Evolutionary conservation across 352 stramenopile species (phyloP).

Genomic region (Phytophthora lateralis): DNA sequence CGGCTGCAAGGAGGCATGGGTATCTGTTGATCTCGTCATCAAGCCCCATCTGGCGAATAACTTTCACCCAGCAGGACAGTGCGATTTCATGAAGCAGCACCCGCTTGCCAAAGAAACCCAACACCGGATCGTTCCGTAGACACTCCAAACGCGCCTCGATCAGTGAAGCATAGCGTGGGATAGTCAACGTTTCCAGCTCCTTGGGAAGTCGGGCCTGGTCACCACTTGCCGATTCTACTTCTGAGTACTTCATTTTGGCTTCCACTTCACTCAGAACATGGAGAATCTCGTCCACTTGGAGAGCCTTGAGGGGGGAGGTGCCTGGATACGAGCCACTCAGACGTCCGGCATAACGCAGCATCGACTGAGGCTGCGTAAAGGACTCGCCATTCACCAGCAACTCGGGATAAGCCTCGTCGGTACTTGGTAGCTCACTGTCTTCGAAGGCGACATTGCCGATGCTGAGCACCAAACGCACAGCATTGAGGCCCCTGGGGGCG

Average conservation of each 20-base stretch:
- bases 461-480: constrained; percentile 48
- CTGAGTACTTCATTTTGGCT: constrained; percentile 22
- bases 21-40: constrained; percentile 16
- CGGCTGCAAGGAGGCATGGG: constrained; percentile 15
- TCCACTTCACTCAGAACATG: constrained; percentile 38
- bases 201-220: constrained; percentile 14
- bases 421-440: constrained; percentile 35
- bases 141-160: constrained; percentile 37
- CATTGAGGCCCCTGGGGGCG: constrained; percentile 25
- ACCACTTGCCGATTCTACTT: not conserved
- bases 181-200: constrained; percentile 19
- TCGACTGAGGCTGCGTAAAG: constrained; percentile 53
- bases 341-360: constrained; percentile 68
- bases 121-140: constrained; percentile 17
- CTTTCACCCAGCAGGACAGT: constrained; percentile 34
- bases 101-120: constrained; percentile 8
- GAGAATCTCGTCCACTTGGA: constrained; percentile 66
- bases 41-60: constrained; percentile 14
- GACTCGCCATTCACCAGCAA: constrained; percentile 47
- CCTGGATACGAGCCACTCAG: constrained; percentile 54
- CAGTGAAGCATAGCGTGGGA: constrained; percentile 29
- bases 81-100: constrained; percentile 38
- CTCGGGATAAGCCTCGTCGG: constrained; percentile 3
- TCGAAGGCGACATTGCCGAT: constrained; percentile 52
- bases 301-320: constrained; percentile 35